Conservation (phyloP, 177 flowering plant species). For the Vitis hybrid region DNA sequence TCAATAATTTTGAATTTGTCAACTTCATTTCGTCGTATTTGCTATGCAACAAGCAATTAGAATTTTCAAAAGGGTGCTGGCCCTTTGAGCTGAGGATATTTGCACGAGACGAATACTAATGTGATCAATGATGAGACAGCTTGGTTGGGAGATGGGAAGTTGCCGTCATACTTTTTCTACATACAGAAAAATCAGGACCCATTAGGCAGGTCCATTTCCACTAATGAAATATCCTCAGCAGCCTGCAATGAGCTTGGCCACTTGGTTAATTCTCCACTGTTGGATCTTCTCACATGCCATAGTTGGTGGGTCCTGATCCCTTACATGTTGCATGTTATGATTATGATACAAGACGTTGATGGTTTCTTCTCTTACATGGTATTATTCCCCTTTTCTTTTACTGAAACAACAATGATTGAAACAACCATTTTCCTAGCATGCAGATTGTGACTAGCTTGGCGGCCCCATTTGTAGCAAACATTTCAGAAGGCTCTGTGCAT, state of each 20-base stretch:
- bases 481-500: conserved; percentile 7
- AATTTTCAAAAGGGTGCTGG: neutral
- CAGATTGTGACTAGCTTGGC: conserved; percentile 32
- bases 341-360: neutral
- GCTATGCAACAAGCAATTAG: neutral
- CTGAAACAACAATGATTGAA: conserved; percentile 17
- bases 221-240: neutral
- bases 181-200: neutral
- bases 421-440: conserved; percentile 20
- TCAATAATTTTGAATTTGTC: neutral
- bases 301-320: neutral
- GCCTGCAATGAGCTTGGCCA: neutral
- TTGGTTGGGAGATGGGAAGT: conserved; percentile 1
- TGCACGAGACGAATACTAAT: neutral
- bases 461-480: conserved; percentile 20
- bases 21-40: neutral
- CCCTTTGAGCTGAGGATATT: neutral
- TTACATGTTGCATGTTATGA: neutral
- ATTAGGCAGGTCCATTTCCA: conserved; percentile 3
- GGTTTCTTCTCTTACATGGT: neutral
- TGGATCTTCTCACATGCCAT: neutral
- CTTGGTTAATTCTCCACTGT: neutral
- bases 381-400: neutral
- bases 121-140: neutral
- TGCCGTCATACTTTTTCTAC: neutral